These are phyloP conservation scores for Pseudonitzschia pungens DNA, from an alignment of 108 stramenopile species.

Conservation along the genomic window DNA sequence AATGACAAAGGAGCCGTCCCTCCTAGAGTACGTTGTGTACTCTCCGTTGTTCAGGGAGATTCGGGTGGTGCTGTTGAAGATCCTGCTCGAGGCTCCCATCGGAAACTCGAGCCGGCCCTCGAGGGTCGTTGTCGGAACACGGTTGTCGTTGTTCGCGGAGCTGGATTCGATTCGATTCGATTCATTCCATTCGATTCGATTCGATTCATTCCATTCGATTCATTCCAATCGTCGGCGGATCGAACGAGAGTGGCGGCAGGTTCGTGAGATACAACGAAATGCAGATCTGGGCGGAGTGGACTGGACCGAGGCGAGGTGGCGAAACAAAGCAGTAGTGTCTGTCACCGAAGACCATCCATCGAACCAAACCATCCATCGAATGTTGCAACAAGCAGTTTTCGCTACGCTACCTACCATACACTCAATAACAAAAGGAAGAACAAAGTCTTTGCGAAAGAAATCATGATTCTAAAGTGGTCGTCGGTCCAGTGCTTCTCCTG, in stretches of 20 bases:
- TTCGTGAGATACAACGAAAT: too few relatives aligned
- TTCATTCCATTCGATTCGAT: neutral
- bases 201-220: too few relatives aligned
- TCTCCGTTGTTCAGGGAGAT: constrained; percentile 81
- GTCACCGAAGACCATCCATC: too few relatives aligned
- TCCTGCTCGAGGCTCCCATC: constrained; percentile 28
- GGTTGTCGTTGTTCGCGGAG: neutral
- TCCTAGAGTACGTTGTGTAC: constrained; percentile 65
- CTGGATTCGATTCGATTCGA: neutral
- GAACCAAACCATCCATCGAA: neutral
- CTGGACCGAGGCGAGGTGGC: neutral
- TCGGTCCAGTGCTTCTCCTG: too few relatives aligned
- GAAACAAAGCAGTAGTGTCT: neutral
- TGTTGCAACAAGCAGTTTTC: neutral
- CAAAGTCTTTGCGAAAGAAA: neutral
- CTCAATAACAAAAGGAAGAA: neutral
- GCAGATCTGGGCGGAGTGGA: too few relatives aligned
- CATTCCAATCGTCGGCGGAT: neutral
- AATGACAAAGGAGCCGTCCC: constrained; percentile 71
- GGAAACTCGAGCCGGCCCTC: constrained; percentile 43
- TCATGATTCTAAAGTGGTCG: neutral
- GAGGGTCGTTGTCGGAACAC: constrained; percentile 29
- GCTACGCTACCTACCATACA: neutral
- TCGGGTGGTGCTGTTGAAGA: constrained; percentile 63
- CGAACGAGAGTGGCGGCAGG: too few relatives aligned